phyloP scores from a whole-genome alignment of 192 early-diverging fungal species.

The Neocallimastix lanati region DNA sequence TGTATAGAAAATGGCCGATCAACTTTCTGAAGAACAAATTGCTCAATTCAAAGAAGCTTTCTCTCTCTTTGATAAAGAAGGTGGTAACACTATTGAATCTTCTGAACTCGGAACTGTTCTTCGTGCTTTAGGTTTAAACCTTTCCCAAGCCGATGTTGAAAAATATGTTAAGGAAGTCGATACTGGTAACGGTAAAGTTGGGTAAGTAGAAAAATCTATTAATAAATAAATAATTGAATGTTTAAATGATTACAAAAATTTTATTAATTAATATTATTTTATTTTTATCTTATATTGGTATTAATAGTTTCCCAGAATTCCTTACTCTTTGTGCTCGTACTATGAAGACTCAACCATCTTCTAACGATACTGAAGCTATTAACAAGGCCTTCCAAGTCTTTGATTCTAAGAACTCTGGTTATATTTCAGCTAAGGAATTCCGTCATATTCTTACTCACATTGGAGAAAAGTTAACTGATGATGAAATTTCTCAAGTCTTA shows the following conservation, averaged over 20 bases:
- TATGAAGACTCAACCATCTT: constrained; percentile 49
- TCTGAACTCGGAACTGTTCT: constrained; percentile 51
- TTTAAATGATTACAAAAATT: too few species aligned
- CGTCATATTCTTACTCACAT: constrained; percentile 67
- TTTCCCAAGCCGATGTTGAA: constrained; percentile 52
- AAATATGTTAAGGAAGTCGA: constrained; percentile 30
- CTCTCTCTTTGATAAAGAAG: constrained; percentile 59
- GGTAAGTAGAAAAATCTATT: background rate
- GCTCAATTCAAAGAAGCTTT: constrained; percentile 56
- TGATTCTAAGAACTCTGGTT: constrained; percentile 63
- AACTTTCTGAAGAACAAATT: background rate
- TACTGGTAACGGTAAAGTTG: constrained; percentile 2
- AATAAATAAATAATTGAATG: constrained; percentile 6
- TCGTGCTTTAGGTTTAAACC: constrained; percentile 62
- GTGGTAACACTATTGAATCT: constrained; percentile 42
- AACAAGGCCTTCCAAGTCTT: constrained; percentile 74
- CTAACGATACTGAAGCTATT: constrained; percentile 57
- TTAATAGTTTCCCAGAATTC: constrained; percentile 6
- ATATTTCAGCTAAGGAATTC: constrained; percentile 55
- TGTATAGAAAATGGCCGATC: background rate
- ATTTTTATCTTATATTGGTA: background rate
- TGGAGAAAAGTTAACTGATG: constrained; percentile 56
- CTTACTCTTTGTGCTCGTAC: constrained; percentile 51
- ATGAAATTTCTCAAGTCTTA: background rate
- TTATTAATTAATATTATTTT: too few species aligned